Base-by-base conservation (phyloP, 169 alveolate genomes). In the Eimeria necatrix region DNA sequence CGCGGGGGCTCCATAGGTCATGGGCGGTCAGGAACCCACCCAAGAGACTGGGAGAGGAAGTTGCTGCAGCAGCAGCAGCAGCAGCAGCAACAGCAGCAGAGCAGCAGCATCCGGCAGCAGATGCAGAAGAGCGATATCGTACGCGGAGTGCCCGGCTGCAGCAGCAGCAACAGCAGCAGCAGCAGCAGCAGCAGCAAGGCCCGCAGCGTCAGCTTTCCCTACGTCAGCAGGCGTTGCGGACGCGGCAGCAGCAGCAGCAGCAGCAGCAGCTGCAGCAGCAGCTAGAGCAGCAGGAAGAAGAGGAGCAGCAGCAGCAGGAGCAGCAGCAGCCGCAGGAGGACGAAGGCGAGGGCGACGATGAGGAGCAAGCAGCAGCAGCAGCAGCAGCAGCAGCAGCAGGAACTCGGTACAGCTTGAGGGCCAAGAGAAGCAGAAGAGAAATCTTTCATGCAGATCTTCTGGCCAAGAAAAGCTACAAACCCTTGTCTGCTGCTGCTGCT, bases 161-260 rank as follows among this genome's bases (percentile, higher is more conserved):
- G 51, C 52, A 46, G 84, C 24, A 5, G 48, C 24, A 22, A 8
- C 53, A 7, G 48, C 16, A 22, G 49, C 84, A 73, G 84, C 56
- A 6, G 5, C 49, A 26, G 84, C 53, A 6, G 84, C 84, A 73
- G 84, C 53, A 73, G 24, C 84, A 26, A 49, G 68, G 68, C 22
- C 53, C 24, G 59, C 85, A 74, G 32, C 22, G 46, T 64, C 89
- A n/a, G 89, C 89, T 6, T 20, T 68, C 46, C 70, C 89, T 10
- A 68, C 70, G 6, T 10, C 89, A 48, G 85, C 89, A 49, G 56
- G 64, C 12, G 46, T 32, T 12, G 87, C 87, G 16, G 60, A 9
- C 32, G 61, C 68, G 46, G 87, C 64, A 48, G 87, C 87, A 48
- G 87, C 87, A 41, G 87, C 87, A 41, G 87, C 87, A 78, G 68